Evolutionary conservation across 495 filamentous ascomycete genomes (phyloP), one percentile per base, ranked within the genome.

Genomic region (Podospora pseudoanserina): DNA sequence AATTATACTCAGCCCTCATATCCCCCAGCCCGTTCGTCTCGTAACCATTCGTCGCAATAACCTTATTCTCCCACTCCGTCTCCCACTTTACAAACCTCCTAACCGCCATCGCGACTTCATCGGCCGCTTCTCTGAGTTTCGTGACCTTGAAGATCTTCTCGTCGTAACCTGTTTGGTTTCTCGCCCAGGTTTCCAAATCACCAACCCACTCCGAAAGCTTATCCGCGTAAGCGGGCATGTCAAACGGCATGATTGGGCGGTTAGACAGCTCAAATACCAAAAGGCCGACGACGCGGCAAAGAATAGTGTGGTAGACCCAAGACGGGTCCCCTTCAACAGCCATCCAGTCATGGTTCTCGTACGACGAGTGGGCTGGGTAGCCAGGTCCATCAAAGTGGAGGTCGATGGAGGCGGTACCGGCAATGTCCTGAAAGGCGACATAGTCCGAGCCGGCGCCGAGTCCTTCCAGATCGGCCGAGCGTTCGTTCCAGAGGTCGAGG

Each of bases 311-410:
- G 73, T 96, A 93, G 27, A 84, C 77, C 73, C 97, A 97, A 16
- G 85, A 89, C 0, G 92, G 92, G 76, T 98, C 95, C 4, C 89
- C 88, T 67, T 89, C 86, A 16, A 79, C 82, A 15, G 87, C 82
- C 89, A 97, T 92, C 90, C 91, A 96, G 57, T 94, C 89, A 70
- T 89, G 93, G 68, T 87, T 94, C 74, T 97, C 95, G 76, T 95
- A 93, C 78, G 91, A 95, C 68, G 90, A 93, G 77, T 93, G 88
- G 65, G 90, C 89, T 2, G 94, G 93, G 75, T 83, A 93, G 1
- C 16, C 83, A 74, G 19, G 79, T 19, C 91, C 92, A 0, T 81
- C 77, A 71, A 99, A 99, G 53, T 87, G 85, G 70, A 99, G 87
- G 76, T 98, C 95, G 64, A 98, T 83, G 19, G 91, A 94, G 5